Conservation (phyloP, 257 asterid genomes). For the Scutellaria minor region DNA sequence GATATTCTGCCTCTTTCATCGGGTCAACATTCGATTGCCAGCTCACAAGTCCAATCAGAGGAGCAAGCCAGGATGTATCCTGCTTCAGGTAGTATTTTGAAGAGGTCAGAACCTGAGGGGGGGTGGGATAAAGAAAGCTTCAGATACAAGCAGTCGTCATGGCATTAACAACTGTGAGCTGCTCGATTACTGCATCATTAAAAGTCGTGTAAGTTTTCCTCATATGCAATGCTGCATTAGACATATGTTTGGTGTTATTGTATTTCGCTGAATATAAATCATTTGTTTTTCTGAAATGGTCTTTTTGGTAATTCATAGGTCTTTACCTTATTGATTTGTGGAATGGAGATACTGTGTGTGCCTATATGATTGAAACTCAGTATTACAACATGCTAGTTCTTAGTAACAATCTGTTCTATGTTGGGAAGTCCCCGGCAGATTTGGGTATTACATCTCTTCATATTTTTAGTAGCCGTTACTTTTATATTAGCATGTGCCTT, state of each 20-base stretch:
- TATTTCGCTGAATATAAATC: neutral
- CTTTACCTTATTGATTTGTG: neutral
- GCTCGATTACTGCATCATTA: constrained; percentile 13
- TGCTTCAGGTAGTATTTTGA: constrained; percentile 56
- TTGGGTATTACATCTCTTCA: neutral
- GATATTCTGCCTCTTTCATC: constrained; percentile 56
- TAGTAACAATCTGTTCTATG: neutral
- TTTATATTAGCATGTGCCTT: too few relatives aligned
- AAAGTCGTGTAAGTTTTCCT: neutral
- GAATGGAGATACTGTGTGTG: neutral
- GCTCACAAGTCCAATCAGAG: constrained; percentile 66
- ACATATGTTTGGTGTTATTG: neutral
- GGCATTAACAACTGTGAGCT: constrained; percentile 52
- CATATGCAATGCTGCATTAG: neutral
- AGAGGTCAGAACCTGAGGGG: constrained; percentile 86
- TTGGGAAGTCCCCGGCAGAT: neutral
- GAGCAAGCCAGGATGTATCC: constrained; percentile 66
- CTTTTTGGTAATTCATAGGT: neutral
- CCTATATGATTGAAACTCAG: neutral
- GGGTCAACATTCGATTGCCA: constrained; percentile 61
- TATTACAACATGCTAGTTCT: neutral
- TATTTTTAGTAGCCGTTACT: neutral
- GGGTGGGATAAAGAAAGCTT: constrained; percentile 68
- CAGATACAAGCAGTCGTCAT: constrained; percentile 72
- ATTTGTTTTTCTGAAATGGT: neutral